Evolutionary conservation across 140 eudicot genomes (phyloP), one percentile per base, ranked within the genome.

Genomic region (Flaveria floridana): DNA sequence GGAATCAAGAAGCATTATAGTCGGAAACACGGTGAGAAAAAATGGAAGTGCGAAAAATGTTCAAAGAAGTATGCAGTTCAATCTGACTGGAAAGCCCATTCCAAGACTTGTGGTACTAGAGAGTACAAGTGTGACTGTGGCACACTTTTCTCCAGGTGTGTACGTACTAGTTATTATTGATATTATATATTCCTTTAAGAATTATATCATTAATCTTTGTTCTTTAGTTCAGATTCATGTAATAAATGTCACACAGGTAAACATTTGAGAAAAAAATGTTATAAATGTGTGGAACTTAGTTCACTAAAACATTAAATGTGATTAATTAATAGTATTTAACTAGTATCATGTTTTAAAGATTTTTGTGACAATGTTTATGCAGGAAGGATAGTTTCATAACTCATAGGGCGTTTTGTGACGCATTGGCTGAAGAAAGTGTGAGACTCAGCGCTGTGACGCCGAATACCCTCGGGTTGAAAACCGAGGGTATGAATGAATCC

Each of bases 101-200:
- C 99, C 51, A 94, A 94, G 81, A 94, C 97, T 16, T 94, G 99
- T 82, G 99, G 99, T 42, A 90, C 99, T 28, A 88, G 99, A 77
- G 99, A 94, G 96, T 94, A 94, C 76, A 94, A 94, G 65, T 94
- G 99, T 83, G 99, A 94, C 86, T 94, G 99, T 84, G 99, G 99
- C 74, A 94, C 97, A 44, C 96, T 90, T 34, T 90, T 94, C 79
- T 94, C 97, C 91, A 90, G 97, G 97, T 94, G 78, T 15, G 72
- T 78, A 34, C 77, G 56, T 72, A 58, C 57, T 68, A 13, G 6
- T 18, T 15, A 56, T 18, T 15, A 56, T 16, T 30, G 6, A 37
- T 73, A 72, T 6, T 61, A 21, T 21, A 21, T 21, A 79, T 72
- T 72, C 61, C 37, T 59, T 16, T 56, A 6, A 41, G 81, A 64